Evolutionary conservation across 257 asterid species (phyloP), one percentile per base, ranked within the genome.

Genomic region (Thymus mandschuricus): DNA sequence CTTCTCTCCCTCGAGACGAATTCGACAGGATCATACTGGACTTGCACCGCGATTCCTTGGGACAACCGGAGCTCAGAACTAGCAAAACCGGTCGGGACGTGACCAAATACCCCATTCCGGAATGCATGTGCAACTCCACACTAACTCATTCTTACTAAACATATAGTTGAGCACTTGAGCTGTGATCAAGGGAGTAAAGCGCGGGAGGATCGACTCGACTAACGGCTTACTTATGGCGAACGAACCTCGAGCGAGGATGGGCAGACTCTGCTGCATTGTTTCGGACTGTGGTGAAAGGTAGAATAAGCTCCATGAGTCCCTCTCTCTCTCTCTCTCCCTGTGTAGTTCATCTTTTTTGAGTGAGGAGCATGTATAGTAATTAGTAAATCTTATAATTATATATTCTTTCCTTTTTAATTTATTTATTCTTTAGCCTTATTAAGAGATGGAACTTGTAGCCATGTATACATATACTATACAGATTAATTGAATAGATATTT

Each of bases 61-160:
- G 99, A 40, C 95, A 88, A 81, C 99, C 97, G 2, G 96, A 84
- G 80, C 75, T 86, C 43, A 84, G 99, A 75, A 86, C 86, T 1
- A 91, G 81, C 83, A 91, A 91, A 72, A 69, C 77, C 6, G 92
- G 92, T 76, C 81, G 95, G 63, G 97, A 86, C 31, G 96, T 89
- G 56, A 95, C 98, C 1, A 95, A 92, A 81, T 95, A 92, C 63
- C 97, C 97, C 8, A 73, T 92, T 63, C 96, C 96, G 1, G 98
- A 88, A 75, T 95, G 98, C 71, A 95, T 95, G 99, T 89, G 98
- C 87, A 92, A 89, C 64, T 50, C 51, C 30, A 82, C 82, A 12
- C 72, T 1, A 29, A 27, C 70, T 1, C 60, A 68, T 75, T 58
- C 86, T 10, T 57, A 4, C 8, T 29, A 56, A 48, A 8, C 28